These are phyloP conservation scores for Jasminum sambac DNA, from an alignment of 257 asterid species.

Conservation along the genomic window DNA sequence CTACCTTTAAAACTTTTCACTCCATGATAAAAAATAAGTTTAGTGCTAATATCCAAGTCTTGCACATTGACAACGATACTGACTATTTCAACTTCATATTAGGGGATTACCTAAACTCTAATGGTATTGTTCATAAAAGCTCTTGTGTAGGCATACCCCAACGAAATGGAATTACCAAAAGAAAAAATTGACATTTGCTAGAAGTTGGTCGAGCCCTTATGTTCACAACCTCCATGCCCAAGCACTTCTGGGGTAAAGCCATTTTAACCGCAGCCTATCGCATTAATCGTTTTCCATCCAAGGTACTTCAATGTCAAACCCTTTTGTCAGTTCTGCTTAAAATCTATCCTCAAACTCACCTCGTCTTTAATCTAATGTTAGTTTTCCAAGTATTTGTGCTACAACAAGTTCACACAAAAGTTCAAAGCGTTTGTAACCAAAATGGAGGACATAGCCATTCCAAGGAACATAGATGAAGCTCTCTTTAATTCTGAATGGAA, in stretches of 20 bases:
- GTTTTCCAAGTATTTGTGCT: no score
- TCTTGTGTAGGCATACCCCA: background rate
- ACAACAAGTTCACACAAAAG: no score
- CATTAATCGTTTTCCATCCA: no score
- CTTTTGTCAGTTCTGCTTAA: background rate
- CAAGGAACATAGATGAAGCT: no score
- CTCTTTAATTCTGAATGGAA: no score
- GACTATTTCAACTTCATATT: background rate
- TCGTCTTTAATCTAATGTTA: background rate
- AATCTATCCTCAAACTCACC: background rate
- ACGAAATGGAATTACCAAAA: background rate
- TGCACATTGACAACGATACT: no score
- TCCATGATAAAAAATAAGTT: background rate
- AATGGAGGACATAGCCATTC: no score
- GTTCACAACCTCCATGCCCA: background rate
- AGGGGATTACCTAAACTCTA: background rate
- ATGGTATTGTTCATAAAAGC: background rate
- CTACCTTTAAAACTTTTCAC: background rate
- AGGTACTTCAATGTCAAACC: background rate
- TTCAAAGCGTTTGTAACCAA: no score
- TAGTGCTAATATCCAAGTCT: background rate
- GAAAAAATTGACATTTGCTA: background rate
- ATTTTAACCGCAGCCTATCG: background rate
- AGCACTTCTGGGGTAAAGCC: background rate
- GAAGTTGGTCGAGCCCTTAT: background rate